A percentile compares a stretch with the other conserved stretches of the same genome.
phyloP scores from a whole-genome alignment of 768 basidiomycete genomes.

The Phaeotremella skinneri region DNA sequence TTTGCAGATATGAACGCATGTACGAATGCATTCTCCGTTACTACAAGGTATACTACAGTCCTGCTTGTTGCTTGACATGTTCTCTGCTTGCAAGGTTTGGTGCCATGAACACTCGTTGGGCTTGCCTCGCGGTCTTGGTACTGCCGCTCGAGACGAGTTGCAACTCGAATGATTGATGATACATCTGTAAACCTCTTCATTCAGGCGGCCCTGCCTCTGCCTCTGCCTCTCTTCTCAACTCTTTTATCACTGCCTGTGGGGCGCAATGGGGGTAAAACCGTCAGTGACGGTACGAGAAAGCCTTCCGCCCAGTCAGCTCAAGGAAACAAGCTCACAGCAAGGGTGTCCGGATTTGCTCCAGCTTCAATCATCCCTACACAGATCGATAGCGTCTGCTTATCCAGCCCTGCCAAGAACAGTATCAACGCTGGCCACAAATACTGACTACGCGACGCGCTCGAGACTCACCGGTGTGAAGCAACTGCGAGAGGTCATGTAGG shows the following conservation, averaged over 20 bases:
- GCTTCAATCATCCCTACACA: conserved; percentile 90
- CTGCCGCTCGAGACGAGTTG: too few relatives aligned
- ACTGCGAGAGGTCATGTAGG: conserved; percentile 80
- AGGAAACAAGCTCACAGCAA: conserved; percentile 64
- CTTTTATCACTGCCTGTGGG: conserved; percentile 74
- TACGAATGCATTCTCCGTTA: too few relatives aligned
- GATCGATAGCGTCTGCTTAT: conserved; percentile 86
- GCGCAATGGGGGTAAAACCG: conserved; percentile 9
- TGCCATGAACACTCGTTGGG: too few relatives aligned
- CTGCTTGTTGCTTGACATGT: too few relatives aligned
- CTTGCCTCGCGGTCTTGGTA: too few relatives aligned
- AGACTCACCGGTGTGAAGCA: conserved; percentile 66
- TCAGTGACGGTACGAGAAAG: not conserved
- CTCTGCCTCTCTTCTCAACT: conserved; percentile 70
- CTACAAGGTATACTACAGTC: too few relatives aligned
- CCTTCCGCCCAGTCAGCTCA: conserved; percentile 9
- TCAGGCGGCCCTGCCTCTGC: too few relatives aligned
- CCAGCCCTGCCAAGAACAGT: conserved; percentile 56
- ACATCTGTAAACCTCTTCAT: too few relatives aligned
- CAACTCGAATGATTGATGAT: too few relatives aligned
- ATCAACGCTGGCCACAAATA: not conserved
- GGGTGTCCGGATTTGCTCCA: conserved; percentile 85
- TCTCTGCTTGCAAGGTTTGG: too few relatives aligned
- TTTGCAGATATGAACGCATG: too few relatives aligned
- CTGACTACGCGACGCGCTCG: not conserved